Evolutionary conservation across 2,329 filamentous ascomycete species (phyloP).

Genomic region (Aureobasidium zeae): DNA sequence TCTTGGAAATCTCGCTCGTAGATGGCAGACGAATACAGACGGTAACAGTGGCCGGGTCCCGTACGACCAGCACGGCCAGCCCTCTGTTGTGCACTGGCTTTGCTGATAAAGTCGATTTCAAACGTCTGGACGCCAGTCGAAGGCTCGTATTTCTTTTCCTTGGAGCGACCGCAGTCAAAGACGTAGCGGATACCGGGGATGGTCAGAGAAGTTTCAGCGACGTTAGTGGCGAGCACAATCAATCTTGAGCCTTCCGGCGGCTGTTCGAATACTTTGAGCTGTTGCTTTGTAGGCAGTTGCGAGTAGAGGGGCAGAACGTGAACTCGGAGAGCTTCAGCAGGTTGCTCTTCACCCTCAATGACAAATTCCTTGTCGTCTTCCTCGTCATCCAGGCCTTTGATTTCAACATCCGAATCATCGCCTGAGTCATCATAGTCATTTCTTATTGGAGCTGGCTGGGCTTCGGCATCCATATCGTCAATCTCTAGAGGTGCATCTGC

Average conservation of each 20-base stretch:
- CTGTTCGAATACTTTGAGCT: constrained; percentile 80
- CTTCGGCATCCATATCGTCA: constrained; percentile 67
- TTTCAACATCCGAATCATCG: constrained; percentile 47
- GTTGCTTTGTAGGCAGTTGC: constrained; percentile 78
- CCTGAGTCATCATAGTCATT: constrained; percentile 33
- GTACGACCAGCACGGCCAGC: constrained; percentile 91
- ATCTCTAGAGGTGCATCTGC: constrained; percentile 64
- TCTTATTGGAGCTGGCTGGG: constrained; percentile 28
- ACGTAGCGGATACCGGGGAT: constrained; percentile 94
- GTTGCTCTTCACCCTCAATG: constrained; percentile 38
- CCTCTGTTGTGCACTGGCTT: constrained; percentile 86
- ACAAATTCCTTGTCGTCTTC: constrained; percentile 48
- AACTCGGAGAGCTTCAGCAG: constrained; percentile 58
- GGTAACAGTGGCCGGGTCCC: constrained; percentile 89
- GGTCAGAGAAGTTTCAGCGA: constrained; percentile 93
- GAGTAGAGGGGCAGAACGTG: constrained; percentile 93
- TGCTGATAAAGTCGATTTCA: constrained; percentile 93
- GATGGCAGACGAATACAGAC: constrained; percentile 87
- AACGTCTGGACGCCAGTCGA: constrained; percentile 89
- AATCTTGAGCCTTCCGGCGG: constrained; percentile 68
- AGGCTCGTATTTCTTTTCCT: constrained; percentile 84
- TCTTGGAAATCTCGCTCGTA: constrained; percentile 82
- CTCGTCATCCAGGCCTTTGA: constrained; percentile 49
- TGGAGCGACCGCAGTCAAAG: constrained; percentile 86
- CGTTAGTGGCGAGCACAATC: constrained; percentile 88